These are phyloP conservation scores for Aspergillus leporis DNA, from an alignment of 495 filamentous ascomycete species.

Conservation along the genomic window DNA sequence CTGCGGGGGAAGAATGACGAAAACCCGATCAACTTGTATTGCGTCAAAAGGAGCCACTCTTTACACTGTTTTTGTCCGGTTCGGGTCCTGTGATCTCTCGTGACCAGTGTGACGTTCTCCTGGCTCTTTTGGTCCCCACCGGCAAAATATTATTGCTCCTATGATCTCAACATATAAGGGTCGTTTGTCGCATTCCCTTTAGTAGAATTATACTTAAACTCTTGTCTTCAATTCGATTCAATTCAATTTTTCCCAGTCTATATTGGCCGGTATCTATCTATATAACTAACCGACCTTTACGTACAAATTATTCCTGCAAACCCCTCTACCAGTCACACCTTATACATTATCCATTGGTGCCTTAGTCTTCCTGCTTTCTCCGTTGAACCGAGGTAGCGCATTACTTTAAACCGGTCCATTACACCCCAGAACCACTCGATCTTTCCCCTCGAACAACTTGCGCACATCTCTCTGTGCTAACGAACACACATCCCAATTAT, in stretches of 20 bases:
- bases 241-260: too few relatives aligned
- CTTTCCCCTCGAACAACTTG: constrained; percentile 13
- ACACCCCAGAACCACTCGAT: constrained; percentile 4
- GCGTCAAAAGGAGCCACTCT: not conserved
- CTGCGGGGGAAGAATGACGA: not conserved
- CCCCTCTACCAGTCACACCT: not conserved
- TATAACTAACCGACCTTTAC: too few relatives aligned
- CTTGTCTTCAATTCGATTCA: too few relatives aligned
- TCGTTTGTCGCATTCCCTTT: too few relatives aligned
- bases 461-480: not conserved
- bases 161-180: not conserved
- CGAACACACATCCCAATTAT: not conserved
- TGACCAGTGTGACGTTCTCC: constrained; percentile 4
- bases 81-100: not conserved
- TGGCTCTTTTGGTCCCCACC: not conserved
- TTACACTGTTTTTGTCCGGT: too few relatives aligned
- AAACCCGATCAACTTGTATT: not conserved
- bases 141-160: not conserved
- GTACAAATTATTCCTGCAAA: not conserved
- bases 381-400: constrained; percentile 33
- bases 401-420: constrained; percentile 14
- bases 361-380: constrained; percentile 22
- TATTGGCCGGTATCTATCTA: too few relatives aligned
- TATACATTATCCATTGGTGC: not conserved
- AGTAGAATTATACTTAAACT: too few relatives aligned